phyloP scores from a whole-genome alignment of 208 protist genomes.

The Leishmania arabica region DNA sequence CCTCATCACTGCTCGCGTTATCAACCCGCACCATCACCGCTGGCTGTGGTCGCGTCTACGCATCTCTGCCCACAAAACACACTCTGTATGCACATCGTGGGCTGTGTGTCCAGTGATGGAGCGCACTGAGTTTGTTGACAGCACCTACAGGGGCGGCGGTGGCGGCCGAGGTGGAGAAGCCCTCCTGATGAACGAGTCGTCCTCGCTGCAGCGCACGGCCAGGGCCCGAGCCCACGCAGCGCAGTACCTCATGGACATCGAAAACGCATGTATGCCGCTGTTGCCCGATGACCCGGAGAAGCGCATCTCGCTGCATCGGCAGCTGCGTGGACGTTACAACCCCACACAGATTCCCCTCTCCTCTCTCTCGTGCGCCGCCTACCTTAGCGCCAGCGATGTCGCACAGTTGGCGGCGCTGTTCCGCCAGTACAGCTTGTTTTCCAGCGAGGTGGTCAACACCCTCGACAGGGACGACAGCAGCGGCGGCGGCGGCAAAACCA shows the following conservation, averaged over 20 bases:
- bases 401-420: conserved; percentile 45
- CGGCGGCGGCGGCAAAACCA: not conserved
- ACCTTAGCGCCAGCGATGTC: conserved; percentile 60
- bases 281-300: conserved; percentile 34
- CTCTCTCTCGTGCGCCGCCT: conserved; percentile 51
- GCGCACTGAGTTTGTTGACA: conserved; percentile 1
- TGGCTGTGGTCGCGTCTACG: not conserved
- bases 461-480: conserved; percentile 4
- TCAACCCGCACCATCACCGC: not conserved
- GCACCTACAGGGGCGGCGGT: not conserved
- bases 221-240: conserved; percentile 52
- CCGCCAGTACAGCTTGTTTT: conserved; percentile 45
- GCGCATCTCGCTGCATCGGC: conserved; percentile 48
- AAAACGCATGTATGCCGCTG: conserved; percentile 29
- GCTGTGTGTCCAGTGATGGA: not conserved
- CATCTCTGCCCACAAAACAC: not conserved
- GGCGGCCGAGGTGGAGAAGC: not conserved
- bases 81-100: not conserved
- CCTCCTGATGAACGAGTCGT: conserved; percentile 3
- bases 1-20: not conserved
- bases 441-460: conserved; percentile 16
- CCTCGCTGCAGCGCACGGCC: conserved; percentile 24
- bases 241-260: conserved; percentile 40
- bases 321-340: conserved; percentile 73
- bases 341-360: conserved; percentile 70